These are phyloP conservation scores for Arabidopsis hybrid DNA, from an alignment of 441 rosid genomes.

Conservation along the genomic window DNA sequence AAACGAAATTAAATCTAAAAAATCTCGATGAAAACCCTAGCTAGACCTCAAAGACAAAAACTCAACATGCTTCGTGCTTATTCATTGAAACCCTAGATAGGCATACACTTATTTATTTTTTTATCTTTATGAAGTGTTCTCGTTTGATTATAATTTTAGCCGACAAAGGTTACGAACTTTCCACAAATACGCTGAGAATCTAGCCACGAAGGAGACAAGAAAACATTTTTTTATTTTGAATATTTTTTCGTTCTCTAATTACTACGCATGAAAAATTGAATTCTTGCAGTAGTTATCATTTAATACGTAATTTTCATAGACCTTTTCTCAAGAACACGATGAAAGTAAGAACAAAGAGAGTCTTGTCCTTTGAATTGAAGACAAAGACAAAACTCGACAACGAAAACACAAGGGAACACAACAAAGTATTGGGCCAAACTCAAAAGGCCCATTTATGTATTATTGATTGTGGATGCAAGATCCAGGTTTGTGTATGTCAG, in stretches of 20 bases:
- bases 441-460: neutral
- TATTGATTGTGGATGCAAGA: neutral
- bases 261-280: constrained; percentile 8
- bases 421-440: constrained; percentile 12
- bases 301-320: neutral
- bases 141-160: constrained; percentile 17
- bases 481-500: neutral
- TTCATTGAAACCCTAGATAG: too few species aligned
- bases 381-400: neutral
- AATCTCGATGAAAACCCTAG: neutral
- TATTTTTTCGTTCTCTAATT: neutral
- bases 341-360: neutral
- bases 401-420: neutral
- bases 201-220: constrained; percentile 36
- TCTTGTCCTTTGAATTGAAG: constrained; percentile 10
- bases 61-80: too few species aligned
- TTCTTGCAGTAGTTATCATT: neutral
- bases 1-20: too few species aligned
- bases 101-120: too few species aligned
- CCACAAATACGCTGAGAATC: constrained; percentile 43
- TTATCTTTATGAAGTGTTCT: neutral
- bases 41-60: too few species aligned
- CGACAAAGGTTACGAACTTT: constrained; percentile 34
- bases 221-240: constrained; percentile 17
- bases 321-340: neutral